Base-by-base conservation (phyloP, 192 early-diverging fungal species). In the Backusella circina region DNA sequence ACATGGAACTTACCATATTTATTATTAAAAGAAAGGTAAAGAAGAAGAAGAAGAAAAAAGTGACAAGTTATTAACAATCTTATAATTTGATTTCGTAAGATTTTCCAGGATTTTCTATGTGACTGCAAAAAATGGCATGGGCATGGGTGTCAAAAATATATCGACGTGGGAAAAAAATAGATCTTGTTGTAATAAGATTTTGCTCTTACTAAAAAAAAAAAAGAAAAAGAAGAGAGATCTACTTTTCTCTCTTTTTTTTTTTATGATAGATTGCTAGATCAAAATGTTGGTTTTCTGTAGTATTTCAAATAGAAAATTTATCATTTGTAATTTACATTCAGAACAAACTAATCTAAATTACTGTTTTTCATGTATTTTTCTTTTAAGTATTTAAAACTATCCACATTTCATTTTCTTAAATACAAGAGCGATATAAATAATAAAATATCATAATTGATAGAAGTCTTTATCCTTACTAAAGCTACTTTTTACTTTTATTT, bases 101-200 rank as follows among this genome's bases (percentile, higher is more conserved):
- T 61, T 61, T 61, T 61, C 54, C 54, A 61, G 54, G 54, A 28
- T 61, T 61, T 61, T 61, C 54, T 61, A 26, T 61, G 54, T 61
- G 54, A 61, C 54, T 61, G 54, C 54, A 61, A 26, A 61, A 61
- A 28, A 28, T 61, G 18, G 9, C 21, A 26, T 61, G 54, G 54
- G 54, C 54, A 61, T 61, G 54, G 54, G 54, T 61, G 54, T 61
- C 54, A 61, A 61, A 61, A 61, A 61, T 13, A 61, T 26, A 30
- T 26, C 54, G 23, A 61, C 54, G 54, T 61, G 54, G 54, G 54
- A 61, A 61, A 61, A 57, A 61, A 61, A 61, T n/a, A 26, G 1
- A 57, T 57, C 51, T 57, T 9, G 16, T 57, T 57, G 4, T 2
- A 2, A 26, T 10, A 23, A 57, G 51, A 26, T 57, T 7, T 57